phyloP scores from a whole-genome alignment of 306 rosid genomes.

The Quercus wislizeni region DNA sequence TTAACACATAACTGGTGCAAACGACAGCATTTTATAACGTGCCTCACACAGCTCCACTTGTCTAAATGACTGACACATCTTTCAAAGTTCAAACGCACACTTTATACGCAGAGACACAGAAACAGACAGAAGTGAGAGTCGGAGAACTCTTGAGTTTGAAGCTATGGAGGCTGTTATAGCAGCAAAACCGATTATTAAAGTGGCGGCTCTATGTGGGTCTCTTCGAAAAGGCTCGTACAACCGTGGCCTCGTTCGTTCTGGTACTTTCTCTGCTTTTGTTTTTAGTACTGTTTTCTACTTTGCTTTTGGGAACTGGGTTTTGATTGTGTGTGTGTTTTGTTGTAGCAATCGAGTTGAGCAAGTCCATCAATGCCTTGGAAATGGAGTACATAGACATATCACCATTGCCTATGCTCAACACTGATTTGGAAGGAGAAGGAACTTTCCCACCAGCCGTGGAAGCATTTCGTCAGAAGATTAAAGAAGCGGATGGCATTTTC shows the following conservation, averaged over 20 bases:
- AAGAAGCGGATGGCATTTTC: slow-evolving; percentile 55
- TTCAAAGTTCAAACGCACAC: no score
- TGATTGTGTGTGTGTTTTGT: neutral
- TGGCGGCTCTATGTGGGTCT: slow-evolving; percentile 66
- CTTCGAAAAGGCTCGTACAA: slow-evolving; percentile 56
- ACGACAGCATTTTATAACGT: no score
- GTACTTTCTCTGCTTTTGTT: slow-evolving; percentile 1
- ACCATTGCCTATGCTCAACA: slow-evolving; percentile 56
- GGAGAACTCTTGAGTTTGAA: neutral
- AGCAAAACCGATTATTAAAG: slow-evolving; percentile 35
- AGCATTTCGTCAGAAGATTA: slow-evolving; percentile 61
- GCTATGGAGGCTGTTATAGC: slow-evolving; percentile 21
- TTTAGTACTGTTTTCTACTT: neutral
- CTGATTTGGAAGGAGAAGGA: slow-evolving; percentile 61
- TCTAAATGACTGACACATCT: no score
- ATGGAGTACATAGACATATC: slow-evolving; percentile 68
- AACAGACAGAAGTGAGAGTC: neutral
- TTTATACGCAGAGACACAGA: neutral
- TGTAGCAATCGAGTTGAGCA: slow-evolving; percentile 57
- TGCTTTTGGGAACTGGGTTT: neutral
- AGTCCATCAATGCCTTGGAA: slow-evolving; percentile 45
- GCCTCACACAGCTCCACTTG: no score
- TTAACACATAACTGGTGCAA: no score
- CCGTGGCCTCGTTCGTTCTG: slow-evolving; percentile 62
- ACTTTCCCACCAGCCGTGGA: slow-evolving; percentile 55